A percentile compares a stretch with the other conserved stretches of the same genome.
These are phyloP conservation scores for Aurifilum marmelostoma DNA, from an alignment of 2,329 filamentous ascomycete species.

Conservation along the genomic window DNA sequence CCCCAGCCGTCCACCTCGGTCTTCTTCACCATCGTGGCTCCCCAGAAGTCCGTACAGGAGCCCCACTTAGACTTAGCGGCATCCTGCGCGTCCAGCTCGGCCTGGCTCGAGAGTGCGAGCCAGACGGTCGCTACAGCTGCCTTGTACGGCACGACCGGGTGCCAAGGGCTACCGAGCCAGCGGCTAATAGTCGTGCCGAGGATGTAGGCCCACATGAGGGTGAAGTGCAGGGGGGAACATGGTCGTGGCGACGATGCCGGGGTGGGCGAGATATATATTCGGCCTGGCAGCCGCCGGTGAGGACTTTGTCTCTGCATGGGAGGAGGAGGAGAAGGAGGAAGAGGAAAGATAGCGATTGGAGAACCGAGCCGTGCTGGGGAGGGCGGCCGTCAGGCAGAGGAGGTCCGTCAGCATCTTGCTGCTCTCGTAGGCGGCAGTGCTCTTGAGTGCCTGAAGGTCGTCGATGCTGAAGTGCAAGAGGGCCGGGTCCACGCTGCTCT, in stretches of 20 bases:
- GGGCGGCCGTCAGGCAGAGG: slow-evolving; percentile 71
- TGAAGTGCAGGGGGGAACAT: slow-evolving; percentile 74
- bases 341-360: slow-evolving; percentile 57
- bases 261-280: slow-evolving; percentile 74
- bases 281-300: not conserved
- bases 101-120: slow-evolving; percentile 71
- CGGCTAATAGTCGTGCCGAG: slow-evolving; percentile 72
- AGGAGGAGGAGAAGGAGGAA: not conserved
- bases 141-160: slow-evolving; percentile 73
- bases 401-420: slow-evolving; percentile 87
- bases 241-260: slow-evolving; percentile 81
- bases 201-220: slow-evolving; percentile 72
- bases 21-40: slow-evolving; percentile 65
- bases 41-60: slow-evolving; percentile 64
- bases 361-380: slow-evolving; percentile 65
- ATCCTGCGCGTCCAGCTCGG: slow-evolving; percentile 59
- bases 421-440: slow-evolving; percentile 74
- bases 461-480: slow-evolving; percentile 57
- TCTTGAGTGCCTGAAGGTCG: slow-evolving; percentile 76
- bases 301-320: not conserved
- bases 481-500: slow-evolving; percentile 76
- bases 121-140: slow-evolving; percentile 78
- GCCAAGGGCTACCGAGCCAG: slow-evolving; percentile 86
- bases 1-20: slow-evolving; percentile 92
- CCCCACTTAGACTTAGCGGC: slow-evolving; percentile 79